Evolutionary conservation across 768 basidiomycete species (phyloP), one percentile per base, ranked within the genome.

Genomic region (Mycena vitilis): DNA sequence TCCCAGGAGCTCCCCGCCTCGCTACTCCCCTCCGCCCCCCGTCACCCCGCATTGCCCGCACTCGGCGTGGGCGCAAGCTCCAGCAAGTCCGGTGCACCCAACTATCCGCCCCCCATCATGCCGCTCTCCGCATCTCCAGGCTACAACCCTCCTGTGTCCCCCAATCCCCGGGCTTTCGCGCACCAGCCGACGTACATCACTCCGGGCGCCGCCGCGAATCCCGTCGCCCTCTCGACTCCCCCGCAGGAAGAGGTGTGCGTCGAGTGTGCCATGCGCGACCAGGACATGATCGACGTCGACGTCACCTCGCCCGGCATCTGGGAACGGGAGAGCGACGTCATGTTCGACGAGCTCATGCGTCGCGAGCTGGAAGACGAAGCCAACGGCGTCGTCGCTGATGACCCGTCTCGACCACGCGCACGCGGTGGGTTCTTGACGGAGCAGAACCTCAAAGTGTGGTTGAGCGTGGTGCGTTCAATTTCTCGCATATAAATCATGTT

Each of bases 191-290:
- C 63, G 16, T 69, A 78, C 79, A 38, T 82, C 77, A 40, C 84
- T 78, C 48, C 82, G 79, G 36, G 75, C 74, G 6, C 82, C 77
- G 23, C 84, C 79, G 51, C 84, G 60, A 85, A 85, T 56, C 82
- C 85, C 30, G 78, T 85, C 22, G 81, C 80, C 69, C 78, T 78
- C 20, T 78, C 83, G 10, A 82, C 82, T 16, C 87, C 84, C 25
- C 87, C 80, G 12, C 89, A 87, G 71, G 92, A 94, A 73, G 97
- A 99, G 78, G 82, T 98, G 37, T 99, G 97, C 73, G 84, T 98
- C 42, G 98, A 99, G 79, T 99, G 98, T 76, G 92, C 98, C 65
- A 99, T 99, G 96, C 91, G 98, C 38, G 98, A 99, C 79, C 89
- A 97, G 76, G 98, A 99, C 77, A 95, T 99, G 93, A 95, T 91